Evolutionary conservation across 2,329 filamentous ascomycete genomes (phyloP).

Genomic region (Cryphonectria japonica): DNA sequence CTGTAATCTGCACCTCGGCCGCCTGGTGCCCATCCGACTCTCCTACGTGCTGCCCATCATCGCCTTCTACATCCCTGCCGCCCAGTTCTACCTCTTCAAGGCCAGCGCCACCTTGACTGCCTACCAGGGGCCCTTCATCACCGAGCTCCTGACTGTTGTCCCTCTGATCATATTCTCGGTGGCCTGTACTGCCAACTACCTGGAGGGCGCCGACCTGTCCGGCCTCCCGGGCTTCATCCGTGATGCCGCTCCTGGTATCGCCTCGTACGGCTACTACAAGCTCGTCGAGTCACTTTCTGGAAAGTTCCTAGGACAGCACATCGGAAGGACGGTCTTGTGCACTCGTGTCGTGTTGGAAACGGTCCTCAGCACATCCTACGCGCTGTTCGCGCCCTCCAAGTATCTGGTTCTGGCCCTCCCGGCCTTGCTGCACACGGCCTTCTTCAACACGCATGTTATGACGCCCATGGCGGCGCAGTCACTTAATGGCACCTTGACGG

Average conservation of each 20-base stretch:
- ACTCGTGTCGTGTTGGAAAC: conserved; percentile 76
- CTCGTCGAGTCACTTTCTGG: conserved; percentile 48
- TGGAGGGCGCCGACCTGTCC: conserved; percentile 65
- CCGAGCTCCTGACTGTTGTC: conserved; percentile 73
- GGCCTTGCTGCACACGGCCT: conserved; percentile 70
- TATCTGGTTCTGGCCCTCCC: conserved; percentile 70
- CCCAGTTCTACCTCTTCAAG: conserved; percentile 73
- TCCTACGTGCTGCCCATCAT: conserved; percentile 68
- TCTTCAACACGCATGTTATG: conserved; percentile 75
- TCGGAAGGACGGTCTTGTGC: conserved; percentile 66
- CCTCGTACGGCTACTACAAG: conserved; percentile 68
- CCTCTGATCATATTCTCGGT: conserved; percentile 69
- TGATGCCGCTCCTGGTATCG: conserved; percentile 67
- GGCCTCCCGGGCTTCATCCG: conserved; percentile 59
- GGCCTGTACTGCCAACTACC: conserved; percentile 63
- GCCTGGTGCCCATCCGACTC: conserved; percentile 53
- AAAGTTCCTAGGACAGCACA: conserved; percentile 48
- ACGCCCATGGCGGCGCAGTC: conserved; percentile 61
- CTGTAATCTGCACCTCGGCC: conserved; percentile 60
- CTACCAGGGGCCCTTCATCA: conserved; percentile 73
- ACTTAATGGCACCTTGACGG: conserved; percentile 68
- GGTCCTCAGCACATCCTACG: conserved; percentile 66
- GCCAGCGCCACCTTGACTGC: conserved; percentile 70
- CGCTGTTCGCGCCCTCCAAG: conserved; percentile 69
- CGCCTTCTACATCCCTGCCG: conserved; percentile 73